Percentiles rank a stretch among this genome's conserved stretches.
phyloP scores from a whole-genome alignment of 2,329 filamentous ascomycete genomes.

The Pestalotiopsis sp. region DNA sequence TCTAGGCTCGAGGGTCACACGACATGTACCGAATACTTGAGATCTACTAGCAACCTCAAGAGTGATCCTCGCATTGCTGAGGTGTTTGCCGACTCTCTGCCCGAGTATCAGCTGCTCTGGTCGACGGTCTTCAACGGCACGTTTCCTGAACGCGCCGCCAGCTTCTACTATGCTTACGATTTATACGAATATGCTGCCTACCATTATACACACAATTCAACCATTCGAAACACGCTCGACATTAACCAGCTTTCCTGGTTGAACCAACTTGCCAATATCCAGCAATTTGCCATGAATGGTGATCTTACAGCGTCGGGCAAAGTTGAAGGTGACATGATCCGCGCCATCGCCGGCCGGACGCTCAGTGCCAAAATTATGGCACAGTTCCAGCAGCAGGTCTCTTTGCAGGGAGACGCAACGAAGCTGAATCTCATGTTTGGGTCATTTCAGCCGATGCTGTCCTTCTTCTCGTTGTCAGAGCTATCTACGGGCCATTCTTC shows the following conservation, averaged over 20 bases:
- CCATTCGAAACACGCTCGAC: constrained; percentile 38
- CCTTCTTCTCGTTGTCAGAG: constrained; percentile 52
- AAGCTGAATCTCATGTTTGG: constrained; percentile 57
- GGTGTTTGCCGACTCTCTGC: constrained; percentile 22
- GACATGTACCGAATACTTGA: constrained; percentile 17
- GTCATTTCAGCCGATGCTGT: constrained; percentile 53
- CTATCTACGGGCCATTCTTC: constrained; percentile 49
- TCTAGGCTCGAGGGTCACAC: constrained; percentile 20
- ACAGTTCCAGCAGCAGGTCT: constrained; percentile 43
- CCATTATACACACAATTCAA: constrained; percentile 50
- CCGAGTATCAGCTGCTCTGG: constrained; percentile 46
- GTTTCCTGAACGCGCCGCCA: constrained; percentile 34
- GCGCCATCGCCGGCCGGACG: constrained; percentile 54
- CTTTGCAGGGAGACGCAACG: constrained; percentile 34
- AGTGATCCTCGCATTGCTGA: constrained; percentile 5
- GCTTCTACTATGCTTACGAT: constrained; percentile 50
- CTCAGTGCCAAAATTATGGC: constrained; percentile 45
- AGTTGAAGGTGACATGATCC: constrained; percentile 38
- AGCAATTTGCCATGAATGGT: constrained; percentile 59
- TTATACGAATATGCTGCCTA: constrained; percentile 59
- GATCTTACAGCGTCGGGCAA: constrained; percentile 60
- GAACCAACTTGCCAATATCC: constrained; percentile 61
- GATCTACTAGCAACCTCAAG: constrained; percentile 14
- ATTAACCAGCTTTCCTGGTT: constrained; percentile 52
- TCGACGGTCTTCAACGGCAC: constrained; percentile 36